A percentile compares a stretch with the other conserved stretches of the same genome.
Evolutionary conservation across 1,139 yeast genomes (phyloP).

Genomic region (Pneumocystis jirovecii): DNA sequence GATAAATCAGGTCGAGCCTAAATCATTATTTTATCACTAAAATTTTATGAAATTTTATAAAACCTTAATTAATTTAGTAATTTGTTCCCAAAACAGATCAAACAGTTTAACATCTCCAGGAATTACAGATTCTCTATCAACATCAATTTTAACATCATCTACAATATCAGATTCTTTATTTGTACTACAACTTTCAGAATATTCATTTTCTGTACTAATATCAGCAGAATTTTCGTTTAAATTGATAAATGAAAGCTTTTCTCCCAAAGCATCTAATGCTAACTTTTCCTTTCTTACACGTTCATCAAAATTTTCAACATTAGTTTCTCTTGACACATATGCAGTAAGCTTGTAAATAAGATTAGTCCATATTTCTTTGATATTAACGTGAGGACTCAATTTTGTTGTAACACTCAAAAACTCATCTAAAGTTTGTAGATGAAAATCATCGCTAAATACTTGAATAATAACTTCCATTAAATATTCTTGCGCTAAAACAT

Average conservation of each 20-base stretch:
- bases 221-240: constrained; percentile 5
- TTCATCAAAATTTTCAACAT: constrained; percentile 14
- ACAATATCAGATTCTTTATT: constrained; percentile 3
- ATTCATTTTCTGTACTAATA: constrained; percentile 2
- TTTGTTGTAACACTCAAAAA: constrained; percentile 53
- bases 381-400: constrained; percentile 54
- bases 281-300: constrained; percentile 14
- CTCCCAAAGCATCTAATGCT: constrained; percentile 13
- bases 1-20: constrained; percentile 50
- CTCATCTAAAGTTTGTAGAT: constrained; percentile 53
- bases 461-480: constrained; percentile 79
- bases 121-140: constrained; percentile 7
- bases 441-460: constrained; percentile 89
- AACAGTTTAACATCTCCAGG: constrained; percentile 12
- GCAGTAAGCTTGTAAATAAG: constrained; percentile 61
- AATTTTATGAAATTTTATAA: constrained; percentile 48
- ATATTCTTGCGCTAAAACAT: constrained; percentile 82
- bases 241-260: not conserved
- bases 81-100: constrained; percentile 15
- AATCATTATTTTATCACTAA: constrained; percentile 28
- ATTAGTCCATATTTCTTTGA: constrained; percentile 51
- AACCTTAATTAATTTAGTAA: constrained; percentile 34
- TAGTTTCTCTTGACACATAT: constrained; percentile 29
- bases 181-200: constrained; percentile 6
- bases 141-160: constrained; percentile 7